Base-by-base conservation (phyloP, 2,329 filamentous ascomycete genomes). In the Cadophora sp. region DNA sequence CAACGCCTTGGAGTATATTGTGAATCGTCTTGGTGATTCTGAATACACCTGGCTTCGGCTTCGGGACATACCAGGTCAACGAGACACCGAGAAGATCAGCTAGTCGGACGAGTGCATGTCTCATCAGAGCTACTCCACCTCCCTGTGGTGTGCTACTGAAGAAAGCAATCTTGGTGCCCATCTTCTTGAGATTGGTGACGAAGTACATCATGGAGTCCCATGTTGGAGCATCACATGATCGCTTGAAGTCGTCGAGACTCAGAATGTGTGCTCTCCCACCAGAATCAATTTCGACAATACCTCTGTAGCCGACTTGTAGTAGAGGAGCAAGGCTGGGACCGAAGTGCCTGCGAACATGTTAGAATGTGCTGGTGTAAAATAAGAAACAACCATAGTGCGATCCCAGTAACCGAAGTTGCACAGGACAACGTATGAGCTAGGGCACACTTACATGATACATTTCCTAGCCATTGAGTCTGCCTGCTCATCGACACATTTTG, bases 21-120 rank as follows among this genome's bases (percentile, higher is more conserved):
- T 96, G 92, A 73, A 94, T 91, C 71, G 91, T 94, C 80, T 96
- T 96, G 72, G 92, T 96, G 78, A 93, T 90, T 60, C 91, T 85
- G 79, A 96, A 96, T 13, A 95, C 88, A 18, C 91, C 89, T 3
- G 91, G 91, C 60, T 90, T 89, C 24, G 92, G 91, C 77, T 93
- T 93, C 7, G 92, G 92, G 0, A 95, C 86, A 80, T 85, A 94
- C 92, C 92, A 96, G 65, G 85, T 88, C 72, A 91, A 82, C 69
- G 94, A 85, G 0, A 93, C 87, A 0, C 86, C 89, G 53, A 92
- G 76, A 3, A 88, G 80, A 64, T 87, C 84, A 30, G 90, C 85
- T 74, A 94, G 91, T 62, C 92, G 85, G 56, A 94, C 86, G 36
- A 95, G 79, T 13, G 88, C 86, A 78, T 90, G 88, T 66, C 88